These are phyloP conservation scores for Pleurotus sapidus DNA, from an alignment of 768 basidiomycete genomes.

Conservation along the genomic window DNA sequence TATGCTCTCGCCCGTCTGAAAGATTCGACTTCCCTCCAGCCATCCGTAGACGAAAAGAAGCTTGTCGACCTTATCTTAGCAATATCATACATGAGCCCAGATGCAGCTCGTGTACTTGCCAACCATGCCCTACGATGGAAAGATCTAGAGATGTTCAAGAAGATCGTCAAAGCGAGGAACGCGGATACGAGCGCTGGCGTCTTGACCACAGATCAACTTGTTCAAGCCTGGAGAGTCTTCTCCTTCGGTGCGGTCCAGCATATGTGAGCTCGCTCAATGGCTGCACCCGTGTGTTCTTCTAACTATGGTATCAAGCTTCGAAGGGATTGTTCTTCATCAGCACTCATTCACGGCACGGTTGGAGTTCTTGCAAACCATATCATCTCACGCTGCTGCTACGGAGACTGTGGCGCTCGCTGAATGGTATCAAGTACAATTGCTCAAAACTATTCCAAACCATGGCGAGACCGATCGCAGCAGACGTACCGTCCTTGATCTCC, in stretches of 20 bases:
- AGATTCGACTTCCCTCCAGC: constrained; percentile 3
- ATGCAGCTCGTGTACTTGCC: constrained; percentile 12
- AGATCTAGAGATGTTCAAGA: constrained; percentile 23
- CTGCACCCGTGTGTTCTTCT: not conserved
- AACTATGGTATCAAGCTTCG: constrained; percentile 14
- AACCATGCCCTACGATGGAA: constrained; percentile 25
- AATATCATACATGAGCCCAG: too few species aligned
- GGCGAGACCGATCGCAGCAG: constrained; percentile 12
- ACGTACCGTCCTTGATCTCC: constrained; percentile 22
- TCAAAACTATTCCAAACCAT: constrained; percentile 18
- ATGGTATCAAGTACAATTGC: constrained; percentile 19
- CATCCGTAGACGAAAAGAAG: constrained; percentile 13
- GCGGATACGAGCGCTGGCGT: constrained; percentile 9
- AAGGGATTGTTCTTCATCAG: constrained; percentile 14
- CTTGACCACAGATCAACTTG: constrained; percentile 11
- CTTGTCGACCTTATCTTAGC: constrained; percentile 3
- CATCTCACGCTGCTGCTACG: constrained; percentile 9
- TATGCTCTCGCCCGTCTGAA: constrained; percentile 20
- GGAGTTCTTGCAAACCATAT: constrained; percentile 17
- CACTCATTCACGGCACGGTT: constrained; percentile 14
- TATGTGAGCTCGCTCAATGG: constrained; percentile 14
- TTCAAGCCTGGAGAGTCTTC: constrained; percentile 20
- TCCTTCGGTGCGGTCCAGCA: constrained; percentile 18
- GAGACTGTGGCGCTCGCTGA: constrained; percentile 10
- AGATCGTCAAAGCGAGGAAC: constrained; percentile 15